Evolutionary conservation across 768 basidiomycete species (phyloP).

Genomic region (Cubamyces lactineus): DNA sequence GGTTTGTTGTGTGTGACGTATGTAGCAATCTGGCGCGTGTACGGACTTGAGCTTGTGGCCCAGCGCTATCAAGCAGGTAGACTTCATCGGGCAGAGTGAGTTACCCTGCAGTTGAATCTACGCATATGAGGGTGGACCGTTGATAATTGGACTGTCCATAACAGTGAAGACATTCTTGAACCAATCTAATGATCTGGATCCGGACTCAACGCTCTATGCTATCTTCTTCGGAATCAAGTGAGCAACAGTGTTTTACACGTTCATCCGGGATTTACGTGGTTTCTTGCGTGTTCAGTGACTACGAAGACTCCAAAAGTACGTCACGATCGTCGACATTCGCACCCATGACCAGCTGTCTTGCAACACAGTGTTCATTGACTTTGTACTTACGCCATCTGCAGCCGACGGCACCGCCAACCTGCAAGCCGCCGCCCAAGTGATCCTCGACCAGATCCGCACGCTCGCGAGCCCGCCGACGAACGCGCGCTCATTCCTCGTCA

Average conservation of each 20-base stretch:
- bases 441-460: conserved; percentile 48
- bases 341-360: no score
- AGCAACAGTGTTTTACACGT: conserved; percentile 13
- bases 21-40: conserved; percentile 42
- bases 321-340: not conserved
- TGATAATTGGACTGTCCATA: no score
- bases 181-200: conserved; percentile 48
- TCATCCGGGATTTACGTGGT: not conserved
- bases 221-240: conserved; percentile 62
- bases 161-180: conserved; percentile 47
- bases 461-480: conserved; percentile 55
- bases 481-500: conserved; percentile 51
- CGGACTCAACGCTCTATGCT: conserved; percentile 51
- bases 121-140: no score
- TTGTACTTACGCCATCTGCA: no score
- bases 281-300: conserved; percentile 40
- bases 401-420: conserved; percentile 50
- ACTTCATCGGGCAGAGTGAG: conserved; percentile 54
- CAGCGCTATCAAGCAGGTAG: conserved; percentile 48
- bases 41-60: conserved; percentile 55
- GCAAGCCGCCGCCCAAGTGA: conserved; percentile 45
- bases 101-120: no score
- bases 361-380: no score
- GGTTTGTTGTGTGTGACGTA: no score
- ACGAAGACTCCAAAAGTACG: conserved; percentile 46